Base-by-base conservation (phyloP, 345 rosid genomes). In the Brassica nigra region DNA sequence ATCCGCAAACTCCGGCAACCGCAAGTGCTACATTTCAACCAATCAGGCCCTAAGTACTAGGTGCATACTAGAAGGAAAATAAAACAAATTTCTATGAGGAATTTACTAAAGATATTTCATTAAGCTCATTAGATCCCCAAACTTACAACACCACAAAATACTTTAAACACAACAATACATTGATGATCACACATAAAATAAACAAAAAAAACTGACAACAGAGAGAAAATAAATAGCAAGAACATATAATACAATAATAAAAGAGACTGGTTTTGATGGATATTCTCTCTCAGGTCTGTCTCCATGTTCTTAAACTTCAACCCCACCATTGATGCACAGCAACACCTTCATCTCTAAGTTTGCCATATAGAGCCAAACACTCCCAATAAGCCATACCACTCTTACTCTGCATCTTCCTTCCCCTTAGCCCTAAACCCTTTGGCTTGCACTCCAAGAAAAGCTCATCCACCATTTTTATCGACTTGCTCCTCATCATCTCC, bases 301-400 rank as follows among this genome's bases (percentile, higher is more conserved):
- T 82, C 78, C 76, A 74, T 74, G 75, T 36, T 68, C 52, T 78
- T 62, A 20, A 69, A 62, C 68, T 37, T 31, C 76, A 90, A 86
- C 90, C 90, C 97, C 93, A 89, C 94, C 94, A 90, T 83, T 90
- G 97, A 80, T 90, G 96, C 74, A 89, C 91, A 2, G 91, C 97
- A 79, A 90, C 81, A 65, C 94, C 92, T 78, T 88, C 92, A 73
- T 90, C 96, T 77, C 90, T 88, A n/a, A 87, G 83, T 83, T 86
- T 88, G 11, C 92, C 95, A 54, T 89, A 91, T 81, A 91, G 64
- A 73, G 98, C 93, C 86, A 93, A 83, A 57, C 97, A 93, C 62
- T 91, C 88, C 95, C 95, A 91, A 8, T 93, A 91, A 77, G 90
- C 90, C 82, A 88, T 88, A 74, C 83, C 78, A 73, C 83, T 83